Evolutionary conservation across 768 basidiomycete genomes (phyloP), one percentile per base, ranked within the genome.

Genomic region (Naematelia aurantialba): DNA sequence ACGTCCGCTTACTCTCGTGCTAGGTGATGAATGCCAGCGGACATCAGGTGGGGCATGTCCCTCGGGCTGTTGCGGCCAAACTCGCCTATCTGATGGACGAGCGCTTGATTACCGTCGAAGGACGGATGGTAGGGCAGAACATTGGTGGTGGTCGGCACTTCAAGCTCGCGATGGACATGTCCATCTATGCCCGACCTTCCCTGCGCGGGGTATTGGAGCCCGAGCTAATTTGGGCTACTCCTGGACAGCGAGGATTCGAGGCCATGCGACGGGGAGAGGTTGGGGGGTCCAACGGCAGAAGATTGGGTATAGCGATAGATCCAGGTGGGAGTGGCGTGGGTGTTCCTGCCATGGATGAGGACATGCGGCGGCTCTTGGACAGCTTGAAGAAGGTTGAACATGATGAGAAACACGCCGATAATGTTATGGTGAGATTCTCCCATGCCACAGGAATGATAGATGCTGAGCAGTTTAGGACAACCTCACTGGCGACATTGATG

Each of bases 41-140:
- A 1, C 78, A 78, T 12, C 87, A 91, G 81, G 89, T 93, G 2
- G 91, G 91, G 1, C 91, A 92, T 76, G 72, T 92, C 22, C 85
- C 88, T 1, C 81, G 82, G 30, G 78, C 76, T 21, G 81, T 86
- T 12, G 88, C 84, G 0, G 53, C 73, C 0, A 82, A 82, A 65
- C 79, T 92, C 17, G 82, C 90, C 3, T 85, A 87, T 0, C 79
- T 91, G 22, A 82, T 92, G 51, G 91, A 93, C 72, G 76, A 78
- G 45, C 76, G 75, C 10, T 56, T 81, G 2, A 80, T 92, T 45
- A 86, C 82, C 0, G 83, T 89, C 2, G 91, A 92, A 79, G 91
- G 89, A 19, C 77, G 81, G 11, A 81, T 81, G 78, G 49, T 70
- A 4, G 67, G 63, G 4, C 83, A 82, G 31, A 81, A 87, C 55